Base-by-base conservation (phyloP, 1,139 yeast species). In the Taphrina betulina region DNA sequence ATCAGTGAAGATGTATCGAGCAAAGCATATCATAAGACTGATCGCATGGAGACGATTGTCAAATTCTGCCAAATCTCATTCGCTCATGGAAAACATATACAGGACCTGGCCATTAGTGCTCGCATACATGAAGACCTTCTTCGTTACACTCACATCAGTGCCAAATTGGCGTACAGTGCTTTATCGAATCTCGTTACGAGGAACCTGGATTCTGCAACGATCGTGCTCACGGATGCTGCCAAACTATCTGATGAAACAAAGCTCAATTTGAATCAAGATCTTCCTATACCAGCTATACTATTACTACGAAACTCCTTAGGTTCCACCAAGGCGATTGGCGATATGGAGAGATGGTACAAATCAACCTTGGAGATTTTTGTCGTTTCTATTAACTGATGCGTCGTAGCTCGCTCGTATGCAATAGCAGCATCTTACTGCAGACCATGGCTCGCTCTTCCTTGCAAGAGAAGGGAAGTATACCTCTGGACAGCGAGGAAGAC, bases 151-250 rank as follows among this genome's bases (percentile, higher is more conserved):
- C 17, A 26, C 24, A 17, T 20, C 17, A 17, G 10, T 10, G 19
- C 38, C 16, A 28, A 31, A 5, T 17, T 33, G 19, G 37, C 48
- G 12, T 43, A 23, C 38, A 43, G 31, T 14, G 48, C 48, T 12
- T 37, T 43, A 2, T 43, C 48, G 35, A 43, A 43, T 3, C 48
- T 43, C 48, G 22, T 43, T 17, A 43, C 48, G 23, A 43, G 12
- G 48, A 43, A 43, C 14, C 28, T 20, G 14, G 22, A 7, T 14
- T n/a, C n/a, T n/a, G n/a, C n/a, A n/a, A n/a, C n/a, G n/a, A n/a
- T n/a, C n/a, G n/a, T n/a, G n/a, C n/a, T n/a, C n/a, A n/a, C n/a
- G n/a, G n/a, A n/a, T n/a, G n/a, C n/a, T n/a, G n/a, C n/a, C n/a
- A n/a, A n/a, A n/a, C n/a, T n/a, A n/a, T n/a, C n/a, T n/a, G n/a